A percentile compares a stretch with the other conserved stretches of the same genome.
These are phyloP conservation scores for Penicillium sumatraense DNA, from an alignment of 2,329 filamentous ascomycete species.

Conservation along the genomic window DNA sequence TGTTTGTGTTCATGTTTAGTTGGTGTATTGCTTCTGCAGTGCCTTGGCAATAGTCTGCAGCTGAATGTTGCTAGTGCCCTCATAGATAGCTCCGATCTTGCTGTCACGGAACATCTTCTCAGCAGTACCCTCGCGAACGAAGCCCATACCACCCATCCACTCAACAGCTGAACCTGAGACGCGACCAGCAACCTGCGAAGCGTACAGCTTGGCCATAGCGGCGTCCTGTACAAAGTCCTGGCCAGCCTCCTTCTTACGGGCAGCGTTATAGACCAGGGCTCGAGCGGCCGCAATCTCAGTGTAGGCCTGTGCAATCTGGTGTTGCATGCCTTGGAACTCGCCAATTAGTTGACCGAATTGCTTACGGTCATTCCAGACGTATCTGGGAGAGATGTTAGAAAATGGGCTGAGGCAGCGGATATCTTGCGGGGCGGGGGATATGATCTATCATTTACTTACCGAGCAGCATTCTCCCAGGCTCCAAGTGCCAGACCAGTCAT, in stretches of 20 bases:
- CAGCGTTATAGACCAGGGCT: conserved; percentile 92
- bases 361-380: conserved; percentile 97
- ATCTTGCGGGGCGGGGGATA: too few species aligned
- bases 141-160: conserved; percentile 99
- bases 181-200: conserved; percentile 87
- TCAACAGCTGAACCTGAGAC: conserved; percentile 88
- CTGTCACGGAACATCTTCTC: conserved; percentile 98
- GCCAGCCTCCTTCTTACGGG: conserved; percentile 96
- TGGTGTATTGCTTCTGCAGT: conserved; percentile 71
- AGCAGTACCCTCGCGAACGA: conserved; percentile 91
- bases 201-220: conserved; percentile 96
- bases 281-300: conserved; percentile 91
- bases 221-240: conserved; percentile 94
- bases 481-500: conserved; percentile 97
- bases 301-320: conserved; percentile 95
- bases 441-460: too few species aligned
- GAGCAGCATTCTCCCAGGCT: conserved; percentile 91
- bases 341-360: conserved; percentile 94
- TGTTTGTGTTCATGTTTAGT: conserved; percentile 38
- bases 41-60: conserved; percentile 72
- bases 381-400: conserved; percentile 52
- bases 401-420: too few species aligned
- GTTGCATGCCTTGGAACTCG: conserved; percentile 99
- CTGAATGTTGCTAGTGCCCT: conserved; percentile 75
- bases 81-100: conserved; percentile 98